A percentile compares a stretch with the other conserved stretches of the same genome.
Conservation (phyloP, 768 basidiomycete species). For the Amanita brunnescens region DNA sequence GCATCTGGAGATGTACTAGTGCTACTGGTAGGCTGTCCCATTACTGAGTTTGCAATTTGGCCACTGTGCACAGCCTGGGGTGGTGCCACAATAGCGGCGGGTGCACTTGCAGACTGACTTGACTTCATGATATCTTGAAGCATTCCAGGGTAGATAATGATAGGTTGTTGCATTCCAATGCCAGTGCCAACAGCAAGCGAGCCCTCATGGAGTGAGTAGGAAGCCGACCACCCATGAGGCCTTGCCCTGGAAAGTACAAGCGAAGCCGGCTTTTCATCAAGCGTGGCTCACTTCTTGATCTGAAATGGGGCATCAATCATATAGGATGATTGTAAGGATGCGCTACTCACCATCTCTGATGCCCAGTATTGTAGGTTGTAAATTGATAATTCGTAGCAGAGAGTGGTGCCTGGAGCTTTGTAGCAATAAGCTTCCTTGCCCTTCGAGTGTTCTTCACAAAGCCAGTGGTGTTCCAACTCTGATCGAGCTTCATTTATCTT, state of each 20-base stretch:
- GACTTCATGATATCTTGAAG: constrained; percentile 2
- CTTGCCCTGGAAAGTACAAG: constrained; percentile 1
- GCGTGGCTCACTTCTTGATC: constrained; percentile 1
- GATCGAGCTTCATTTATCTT: constrained; percentile 2
- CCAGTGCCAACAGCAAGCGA: not conserved
- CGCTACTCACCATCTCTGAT: constrained; percentile 2
- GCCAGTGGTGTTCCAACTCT: constrained; percentile 2
- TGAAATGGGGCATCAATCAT: not conserved
- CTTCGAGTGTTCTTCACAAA: not conserved
- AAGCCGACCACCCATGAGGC: not conserved
- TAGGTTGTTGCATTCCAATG: constrained; percentile 1
- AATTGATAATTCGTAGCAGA: constrained; percentile 1
- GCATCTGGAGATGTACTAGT: not conserved
- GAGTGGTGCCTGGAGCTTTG: not conserved
- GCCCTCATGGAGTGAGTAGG: not conserved
- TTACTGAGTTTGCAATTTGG: not conserved
- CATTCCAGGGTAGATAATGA: not conserved
- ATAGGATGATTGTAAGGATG: not conserved
- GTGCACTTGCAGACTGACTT: constrained; percentile 1
- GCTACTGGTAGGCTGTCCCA: not conserved
- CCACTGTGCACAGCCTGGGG: not conserved
- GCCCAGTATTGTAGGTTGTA: not conserved
- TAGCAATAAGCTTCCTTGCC: constrained; percentile 1
- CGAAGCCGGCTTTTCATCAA: constrained; percentile 1
- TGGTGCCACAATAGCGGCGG: not conserved